Evolutionary conservation across 441 rosid species (phyloP), one percentile per base, ranked within the genome.

Genomic region (Pelargonium fulgidum): DNA sequence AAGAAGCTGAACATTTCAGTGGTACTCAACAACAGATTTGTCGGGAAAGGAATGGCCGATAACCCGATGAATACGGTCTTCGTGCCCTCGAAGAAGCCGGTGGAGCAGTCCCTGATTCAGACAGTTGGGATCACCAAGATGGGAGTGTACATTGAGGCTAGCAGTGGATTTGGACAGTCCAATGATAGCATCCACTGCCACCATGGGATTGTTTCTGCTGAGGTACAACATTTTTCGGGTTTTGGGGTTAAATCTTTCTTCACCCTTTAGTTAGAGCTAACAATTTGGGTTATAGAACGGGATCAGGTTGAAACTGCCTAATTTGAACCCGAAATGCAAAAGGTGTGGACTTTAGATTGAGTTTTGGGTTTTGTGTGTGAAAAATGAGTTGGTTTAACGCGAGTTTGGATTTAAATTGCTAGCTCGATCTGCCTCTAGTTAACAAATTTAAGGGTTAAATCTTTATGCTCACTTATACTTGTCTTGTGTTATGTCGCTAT

Each of bases 31-130:
- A 90, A 90, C 66, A 74, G 77, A 52, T 77, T 83, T 78, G 96
- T 92, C 0, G 98, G 98, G 16, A 76, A 85, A 83, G 98, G 88
- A 74, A 90, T 94, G 88, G 91, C 85, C 65, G 99, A 94, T 75
- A 94, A 94, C 70, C 99, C 99, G n/a, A 86, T 90, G 98, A 94
- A 94, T 77, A 1, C 92, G 0, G 79, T 94, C 68, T 92, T 92
- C 56, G 85, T 90, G 4, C 98, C 98, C 14, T 77, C 91, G 13
- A 85, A 80, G 36, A 73, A 75, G 52, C 86, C 91, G 7, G 81
- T 86, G 1, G 68, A 66, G 71, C 94, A 90, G 71, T 87, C 96
- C 1, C 84, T 92, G 22, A 94, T 94, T 14, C 88, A 92, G 72
- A 86, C 97, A 22, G 99, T 92, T 8, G 99, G 99, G 47, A 94